Percentiles rank a stretch among this genome's conserved stretches.
Evolutionary conservation across 495 filamentous ascomycete genomes (phyloP).

Genomic region (Daldinia childiae): DNA sequence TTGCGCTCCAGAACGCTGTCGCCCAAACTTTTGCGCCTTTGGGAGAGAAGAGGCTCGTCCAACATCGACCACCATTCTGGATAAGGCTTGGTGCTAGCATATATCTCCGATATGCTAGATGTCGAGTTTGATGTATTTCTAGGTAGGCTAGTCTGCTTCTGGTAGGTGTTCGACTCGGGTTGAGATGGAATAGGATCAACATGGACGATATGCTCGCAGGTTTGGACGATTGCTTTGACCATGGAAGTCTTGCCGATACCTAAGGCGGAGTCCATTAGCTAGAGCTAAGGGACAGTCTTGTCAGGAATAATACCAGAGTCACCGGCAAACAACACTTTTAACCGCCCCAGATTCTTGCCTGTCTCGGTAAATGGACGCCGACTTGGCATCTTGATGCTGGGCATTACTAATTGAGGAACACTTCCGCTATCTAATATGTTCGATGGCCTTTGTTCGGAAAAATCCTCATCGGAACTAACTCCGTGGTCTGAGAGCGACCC

Average conservation of each 20-base stretch:
- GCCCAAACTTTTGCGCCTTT: slow-evolving; percentile 79
- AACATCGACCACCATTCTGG: slow-evolving; percentile 95
- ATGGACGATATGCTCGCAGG: slow-evolving; percentile 96
- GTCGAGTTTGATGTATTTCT: slow-evolving; percentile 49
- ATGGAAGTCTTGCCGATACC: slow-evolving; percentile 85
- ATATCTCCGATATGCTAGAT: slow-evolving; percentile 76
- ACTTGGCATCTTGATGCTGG: slow-evolving; percentile 93
- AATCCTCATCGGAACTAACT: slow-evolving; percentile 61
- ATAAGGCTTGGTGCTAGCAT: slow-evolving; percentile 92
- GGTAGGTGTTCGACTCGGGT: slow-evolving; percentile 11
- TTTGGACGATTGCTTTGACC: slow-evolving; percentile 91
- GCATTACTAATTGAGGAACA: slow-evolving; percentile 94
- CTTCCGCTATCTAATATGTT: slow-evolving; percentile 61
- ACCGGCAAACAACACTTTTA: slow-evolving; percentile 90
- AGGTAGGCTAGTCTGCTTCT: slow-evolving; percentile 38
- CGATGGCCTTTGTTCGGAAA: slow-evolving; percentile 47
- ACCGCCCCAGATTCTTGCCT: slow-evolving; percentile 82
- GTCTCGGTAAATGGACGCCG: slow-evolving; percentile 89
- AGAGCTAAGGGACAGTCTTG: slow-evolving; percentile 1
- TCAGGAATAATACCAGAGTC: slow-evolving; percentile 69
- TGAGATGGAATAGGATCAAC: slow-evolving; percentile 77
- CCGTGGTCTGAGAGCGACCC: slow-evolving; percentile 63
- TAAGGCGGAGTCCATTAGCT: slow-evolving; percentile 15
- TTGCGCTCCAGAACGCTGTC: slow-evolving; percentile 91
- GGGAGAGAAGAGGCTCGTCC: slow-evolving; percentile 74